Conservation (phyloP, 1,284 basidiomycete species). For the Leccinum pallidistipes region DNA sequence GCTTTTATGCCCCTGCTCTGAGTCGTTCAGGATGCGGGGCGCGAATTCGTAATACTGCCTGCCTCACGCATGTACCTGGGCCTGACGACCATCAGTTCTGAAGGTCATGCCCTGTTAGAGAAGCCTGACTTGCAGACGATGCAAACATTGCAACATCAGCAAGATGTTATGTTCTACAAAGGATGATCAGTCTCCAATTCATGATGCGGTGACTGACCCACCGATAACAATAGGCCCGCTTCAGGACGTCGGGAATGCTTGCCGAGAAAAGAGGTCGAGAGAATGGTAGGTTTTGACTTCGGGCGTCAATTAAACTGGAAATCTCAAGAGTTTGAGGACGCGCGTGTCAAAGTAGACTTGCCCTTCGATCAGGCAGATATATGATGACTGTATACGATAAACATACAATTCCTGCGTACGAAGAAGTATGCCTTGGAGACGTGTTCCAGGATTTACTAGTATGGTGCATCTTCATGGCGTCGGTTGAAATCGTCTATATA, state of each 20-base stretch:
- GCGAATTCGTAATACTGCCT: too few species aligned
- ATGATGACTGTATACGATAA: conserved; percentile 69
- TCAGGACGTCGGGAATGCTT: conserved; percentile 34
- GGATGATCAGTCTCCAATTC: too few species aligned
- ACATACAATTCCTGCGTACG: conserved; percentile 81
- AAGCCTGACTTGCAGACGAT: too few species aligned
- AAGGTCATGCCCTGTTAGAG: too few species aligned
- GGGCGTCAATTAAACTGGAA: conserved; percentile 88
- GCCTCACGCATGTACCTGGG: too few species aligned
- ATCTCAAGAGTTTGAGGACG: conserved; percentile 75
- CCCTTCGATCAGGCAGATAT: conserved; percentile 83
- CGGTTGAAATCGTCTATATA: conserved; percentile 43
- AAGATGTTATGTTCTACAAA: too few species aligned
- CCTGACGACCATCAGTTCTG: too few species aligned
- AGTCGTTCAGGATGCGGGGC: too few species aligned
- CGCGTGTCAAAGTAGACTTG: conserved; percentile 82
- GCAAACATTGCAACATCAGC: too few species aligned
- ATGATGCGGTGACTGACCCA: too few species aligned
- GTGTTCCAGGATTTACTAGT: conserved; percentile 86
- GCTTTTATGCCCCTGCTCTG: too few species aligned
- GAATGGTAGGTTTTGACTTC: conserved; percentile 73
- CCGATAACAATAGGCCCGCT: not conserved
- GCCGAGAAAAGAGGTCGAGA: conserved; percentile 79
- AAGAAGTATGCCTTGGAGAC: conserved; percentile 74
- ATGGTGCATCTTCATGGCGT: conserved; percentile 70